Conservation (phyloP, 352 stramenopile species). For the Globisporangium heterothallicum region DNA sequence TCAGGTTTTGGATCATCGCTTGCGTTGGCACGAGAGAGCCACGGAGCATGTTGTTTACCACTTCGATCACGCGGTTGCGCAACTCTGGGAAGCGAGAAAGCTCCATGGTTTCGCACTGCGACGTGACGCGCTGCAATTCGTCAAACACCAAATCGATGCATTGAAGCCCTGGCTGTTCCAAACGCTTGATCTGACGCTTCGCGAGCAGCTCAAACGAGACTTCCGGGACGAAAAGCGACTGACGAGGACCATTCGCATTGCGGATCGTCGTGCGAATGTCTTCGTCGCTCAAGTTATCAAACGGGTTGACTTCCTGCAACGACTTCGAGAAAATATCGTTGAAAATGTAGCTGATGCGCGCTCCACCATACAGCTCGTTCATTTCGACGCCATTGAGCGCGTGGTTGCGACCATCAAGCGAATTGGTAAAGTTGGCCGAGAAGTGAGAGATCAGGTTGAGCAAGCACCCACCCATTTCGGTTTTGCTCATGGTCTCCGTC, state of each 20-base stretch:
- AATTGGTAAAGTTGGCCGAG: slow-evolving; percentile 87
- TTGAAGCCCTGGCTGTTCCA: slow-evolving; percentile 94
- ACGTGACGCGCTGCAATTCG: slow-evolving; percentile 95
- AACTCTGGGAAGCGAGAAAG: slow-evolving; percentile 94
- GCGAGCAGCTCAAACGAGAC: slow-evolving; percentile 98
- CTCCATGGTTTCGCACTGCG: slow-evolving; percentile 94
- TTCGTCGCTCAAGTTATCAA: slow-evolving; percentile 96
- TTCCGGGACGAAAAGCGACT: slow-evolving; percentile 98
- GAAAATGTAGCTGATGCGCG: slow-evolving; percentile 98
- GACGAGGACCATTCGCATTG: slow-evolving; percentile 96
- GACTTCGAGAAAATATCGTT: slow-evolving; percentile 94
- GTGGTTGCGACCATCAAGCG: slow-evolving; percentile 82
- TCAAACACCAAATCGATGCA: slow-evolving; percentile 99
- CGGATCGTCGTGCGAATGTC: slow-evolving; percentile 99
- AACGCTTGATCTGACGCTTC: slow-evolving; percentile 94
- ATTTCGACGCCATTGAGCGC: slow-evolving; percentile 74
- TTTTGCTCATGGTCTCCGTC: slow-evolving; percentile 84
- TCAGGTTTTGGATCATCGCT: slow-evolving; percentile 97
- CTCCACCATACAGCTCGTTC: slow-evolving; percentile 94
- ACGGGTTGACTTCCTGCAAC: slow-evolving; percentile 91
- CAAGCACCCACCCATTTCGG: slow-evolving; percentile 91
- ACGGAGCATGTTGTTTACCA: slow-evolving; percentile 89
- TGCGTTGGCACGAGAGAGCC: slow-evolving; percentile 74
- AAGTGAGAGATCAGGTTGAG: slow-evolving; percentile 94
- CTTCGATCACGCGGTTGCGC: slow-evolving; percentile 94